Percentiles rank a stretch among this genome's conserved stretches.
phyloP scores from a whole-genome alignment of 1,284 basidiomycete species.

The Anthracocystis walkeri region DNA sequence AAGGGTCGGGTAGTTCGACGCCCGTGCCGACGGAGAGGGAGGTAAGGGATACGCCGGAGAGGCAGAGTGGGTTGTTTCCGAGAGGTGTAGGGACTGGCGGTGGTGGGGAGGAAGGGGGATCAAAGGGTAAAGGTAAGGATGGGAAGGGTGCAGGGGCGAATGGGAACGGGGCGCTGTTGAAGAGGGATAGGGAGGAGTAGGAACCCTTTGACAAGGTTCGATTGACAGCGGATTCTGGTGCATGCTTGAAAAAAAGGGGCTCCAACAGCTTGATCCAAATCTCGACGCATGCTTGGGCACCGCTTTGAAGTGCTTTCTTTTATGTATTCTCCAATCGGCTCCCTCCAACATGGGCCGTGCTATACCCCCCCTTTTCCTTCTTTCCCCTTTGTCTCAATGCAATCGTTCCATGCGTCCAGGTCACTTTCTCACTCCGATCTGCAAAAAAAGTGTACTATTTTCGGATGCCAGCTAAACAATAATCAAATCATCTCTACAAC shows the following conservation, averaged over 20 bases:
- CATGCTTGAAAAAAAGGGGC: slow-evolving; percentile 6
- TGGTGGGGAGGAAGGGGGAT: slow-evolving; percentile 1
- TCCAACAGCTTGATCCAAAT: slow-evolving; percentile 46
- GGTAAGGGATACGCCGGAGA: slow-evolving; percentile 19
- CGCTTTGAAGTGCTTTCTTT: neutral
- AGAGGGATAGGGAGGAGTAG: slow-evolving; percentile 55
- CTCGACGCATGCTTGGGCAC: slow-evolving; percentile 5
- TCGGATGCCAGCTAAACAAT: too few species aligned
- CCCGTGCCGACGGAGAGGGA: neutral
- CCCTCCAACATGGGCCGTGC: too few species aligned
- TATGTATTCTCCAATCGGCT: too few species aligned
- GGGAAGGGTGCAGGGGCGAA: neutral
- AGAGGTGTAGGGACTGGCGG: slow-evolving; percentile 55
- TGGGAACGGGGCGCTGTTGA: slow-evolving; percentile 24
- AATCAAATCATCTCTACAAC: slow-evolving; percentile 49
- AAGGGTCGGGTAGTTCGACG: slow-evolving; percentile 6
- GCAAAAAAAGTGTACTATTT: too few species aligned
- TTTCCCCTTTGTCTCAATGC: slow-evolving; percentile 9
- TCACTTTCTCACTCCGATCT: too few species aligned
- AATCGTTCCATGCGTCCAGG: too few species aligned
- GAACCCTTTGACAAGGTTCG: too few species aligned
- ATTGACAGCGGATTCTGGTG: too few species aligned
- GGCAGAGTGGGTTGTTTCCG: slow-evolving; percentile 55
- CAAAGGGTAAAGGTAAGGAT: neutral
- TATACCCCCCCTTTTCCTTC: neutral